Base-by-base conservation (phyloP, 2,329 filamentous ascomycete genomes). In the Pseudogymnoascus sp. region DNA sequence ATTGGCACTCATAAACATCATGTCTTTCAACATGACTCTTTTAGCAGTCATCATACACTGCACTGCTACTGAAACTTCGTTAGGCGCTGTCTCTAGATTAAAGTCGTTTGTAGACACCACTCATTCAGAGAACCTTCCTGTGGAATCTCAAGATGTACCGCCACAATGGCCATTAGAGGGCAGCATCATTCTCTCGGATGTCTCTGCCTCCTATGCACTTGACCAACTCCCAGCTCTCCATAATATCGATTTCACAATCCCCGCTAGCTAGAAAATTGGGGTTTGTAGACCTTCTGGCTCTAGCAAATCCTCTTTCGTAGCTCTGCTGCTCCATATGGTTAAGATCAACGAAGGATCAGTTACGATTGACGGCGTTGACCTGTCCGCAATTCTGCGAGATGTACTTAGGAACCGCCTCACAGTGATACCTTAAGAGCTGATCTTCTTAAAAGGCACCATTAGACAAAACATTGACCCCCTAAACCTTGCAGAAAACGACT, bases 141-240 rank as follows among this genome's bases (percentile, higher is more conserved):
- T 23, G 12, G 55, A 59, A 59, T 35, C 16, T 9, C 30, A 35
- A 3, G 30, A 35, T 14, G 14, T 35, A 9, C 28, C 30, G 0
- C 49, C 63, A 2, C 61, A 66, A 1, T 76, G 74, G 74, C 73
- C 73, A 1, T 58, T 61, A 2, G 45, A 62, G 1, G 73, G 73
- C 0, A 64, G 25, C 1, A 67, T 75, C 8, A 69, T 71, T 42
- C 69, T 75, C 42, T 59, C 65, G 5, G 62, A 66, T 33, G n/a
- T 70, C 4, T 66, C 65, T 0, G 70, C 68, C 0, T 55, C 67
- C 0, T 71, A 70, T 28, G n/a, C 89, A 4, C 83, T 87, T 1
- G 82, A 87, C 60, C 82, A 94, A 0, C 87, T 90, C 0, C 85
- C 88, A 0, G 88, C 90, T 0, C 75, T 96, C 1, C 75, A 79